Percentiles rank a stretch among this genome's conserved stretches.
Conservation (phyloP, 1,284 basidiomycete genomes). For the Trametes sp. region DNA sequence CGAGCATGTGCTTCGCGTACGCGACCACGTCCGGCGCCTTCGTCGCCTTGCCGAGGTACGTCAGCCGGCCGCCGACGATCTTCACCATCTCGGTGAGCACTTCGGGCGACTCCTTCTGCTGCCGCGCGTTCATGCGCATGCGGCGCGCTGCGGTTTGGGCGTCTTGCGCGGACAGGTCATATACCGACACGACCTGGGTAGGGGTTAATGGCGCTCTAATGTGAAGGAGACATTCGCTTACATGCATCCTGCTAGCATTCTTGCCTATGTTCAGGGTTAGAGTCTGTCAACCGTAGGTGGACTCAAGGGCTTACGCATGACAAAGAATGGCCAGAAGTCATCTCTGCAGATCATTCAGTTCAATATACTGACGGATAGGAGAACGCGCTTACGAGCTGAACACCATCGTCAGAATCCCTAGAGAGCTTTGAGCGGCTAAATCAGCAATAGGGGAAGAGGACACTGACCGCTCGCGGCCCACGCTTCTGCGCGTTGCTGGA, state of each 20-base stretch:
- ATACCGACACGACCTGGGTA: slow-evolving; percentile 71
- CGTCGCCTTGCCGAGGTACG: slow-evolving; percentile 74
- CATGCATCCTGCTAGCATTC: slow-evolving; percentile 77
- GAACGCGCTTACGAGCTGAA: slow-evolving; percentile 70
- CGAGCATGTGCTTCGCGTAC: slow-evolving; percentile 69
- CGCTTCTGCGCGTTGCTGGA: slow-evolving; percentile 85
- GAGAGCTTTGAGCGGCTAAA: not conserved
- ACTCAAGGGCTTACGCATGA: slow-evolving; percentile 58
- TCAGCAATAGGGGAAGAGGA: not conserved
- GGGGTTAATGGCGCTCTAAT: not conserved
- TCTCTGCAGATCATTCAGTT: slow-evolving; percentile 53
- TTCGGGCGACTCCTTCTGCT: slow-evolving; percentile 35
- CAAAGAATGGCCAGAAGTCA: slow-evolving; percentile 81
- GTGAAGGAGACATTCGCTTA: slow-evolving; percentile 40
- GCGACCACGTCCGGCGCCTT: slow-evolving; percentile 65
- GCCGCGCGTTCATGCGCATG: slow-evolving; percentile 53
- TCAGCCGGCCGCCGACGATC: slow-evolving; percentile 79
- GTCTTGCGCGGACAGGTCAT: slow-evolving; percentile 72
- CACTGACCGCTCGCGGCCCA: slow-evolving; percentile 82
- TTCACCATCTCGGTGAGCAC: slow-evolving; percentile 60
- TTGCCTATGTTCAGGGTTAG: slow-evolving; percentile 55
- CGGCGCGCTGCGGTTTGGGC: slow-evolving; percentile 65
- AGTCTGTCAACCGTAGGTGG: slow-evolving; percentile 11
- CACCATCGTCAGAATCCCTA: slow-evolving; percentile 80
- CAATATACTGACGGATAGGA: not conserved